Evolutionary conservation across 2,329 filamentous ascomycete species (phyloP).

Genomic region (Thielaviopsis cerberus): DNA sequence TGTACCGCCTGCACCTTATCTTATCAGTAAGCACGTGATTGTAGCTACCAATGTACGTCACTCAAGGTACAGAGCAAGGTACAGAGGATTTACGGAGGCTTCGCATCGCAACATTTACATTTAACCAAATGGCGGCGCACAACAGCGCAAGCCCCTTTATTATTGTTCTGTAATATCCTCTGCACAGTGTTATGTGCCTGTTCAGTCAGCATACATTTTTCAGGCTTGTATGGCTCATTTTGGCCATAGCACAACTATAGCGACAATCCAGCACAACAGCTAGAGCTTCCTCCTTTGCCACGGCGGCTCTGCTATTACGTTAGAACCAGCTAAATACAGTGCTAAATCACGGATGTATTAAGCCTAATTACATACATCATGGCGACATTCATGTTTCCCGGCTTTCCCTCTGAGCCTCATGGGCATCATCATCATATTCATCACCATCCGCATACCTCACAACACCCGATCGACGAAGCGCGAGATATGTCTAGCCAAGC

Average conservation of each 20-base stretch:
- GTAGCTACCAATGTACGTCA: not conserved
- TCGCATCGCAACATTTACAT: not conserved
- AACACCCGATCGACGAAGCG: slow-evolving; percentile 30
- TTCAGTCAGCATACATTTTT: not conserved
- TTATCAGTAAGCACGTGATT: not conserved
- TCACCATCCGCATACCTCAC: slow-evolving; percentile 5
- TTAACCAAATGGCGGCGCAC: not conserved
- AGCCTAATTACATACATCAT: slow-evolving; percentile 3
- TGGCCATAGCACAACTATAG: not conserved
- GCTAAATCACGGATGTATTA: not conserved
- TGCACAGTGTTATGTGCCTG: not conserved
- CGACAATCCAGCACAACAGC: not conserved
- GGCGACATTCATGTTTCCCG: not conserved
- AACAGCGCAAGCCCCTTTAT: not conserved
- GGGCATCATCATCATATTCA: slow-evolving; percentile 2
- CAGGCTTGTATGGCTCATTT: not conserved
- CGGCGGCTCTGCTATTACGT: not conserved
- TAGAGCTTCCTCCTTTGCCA: not conserved
- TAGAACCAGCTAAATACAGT: not conserved
- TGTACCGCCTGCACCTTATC: not conserved
- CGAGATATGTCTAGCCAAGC: slow-evolving; percentile 17
- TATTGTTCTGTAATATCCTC: no score
- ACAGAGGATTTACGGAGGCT: not conserved
- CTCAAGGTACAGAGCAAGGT: not conserved
- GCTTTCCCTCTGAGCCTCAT: not conserved